Evolutionary conservation across 2,329 filamentous ascomycete genomes (phyloP), one percentile per base, ranked within the genome.

Genomic region (Colletotrichum sp.): DNA sequence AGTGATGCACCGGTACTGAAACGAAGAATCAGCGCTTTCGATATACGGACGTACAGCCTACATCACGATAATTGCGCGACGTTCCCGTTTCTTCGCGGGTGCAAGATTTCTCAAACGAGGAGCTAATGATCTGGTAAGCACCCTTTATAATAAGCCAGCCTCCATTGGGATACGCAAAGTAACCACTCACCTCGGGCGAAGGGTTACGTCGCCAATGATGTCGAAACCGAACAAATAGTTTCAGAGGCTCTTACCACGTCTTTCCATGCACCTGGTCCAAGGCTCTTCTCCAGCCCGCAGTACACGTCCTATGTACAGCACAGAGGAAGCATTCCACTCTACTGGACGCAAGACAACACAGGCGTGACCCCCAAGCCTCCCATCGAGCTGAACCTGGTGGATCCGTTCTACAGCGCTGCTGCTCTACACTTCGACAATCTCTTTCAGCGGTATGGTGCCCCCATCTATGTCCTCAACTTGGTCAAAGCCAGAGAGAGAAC

Each of bases 261-360:
- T 0, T 98, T 99, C 78, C 97, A 99, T 84, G 93, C 94, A 5
- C 95, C 97, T 6, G 96, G 95, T 0, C 94, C 94, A 5, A 91
- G 91, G 63, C 89, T 98, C 13, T 98, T 95, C 81, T 92, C 95
- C 7, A 98, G 94, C 79, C 95, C 96, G 2, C 93, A 95, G 33
- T 98, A 96, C 82, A 98, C 97, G 6, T 98, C 97, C 0, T 98
- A 98, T 82, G 93, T 99, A 2, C 97, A 99, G 81, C 97, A 99
- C 81, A 91, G 97, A 76, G 97, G 97, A 31, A 98, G 97, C 77
- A 99, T 99, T 73, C 97, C 97, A 5, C 87, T 99, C 0, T 95
- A 98, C 82, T 99, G 97, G 97, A 97, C 95, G 0, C 97, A 99
- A 82, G 97, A 98, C 81, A 98, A 93, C 78, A 97, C 95, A 6